Conservation (phyloP, 306 rosid species). For the Mimosa pudica region DNA sequence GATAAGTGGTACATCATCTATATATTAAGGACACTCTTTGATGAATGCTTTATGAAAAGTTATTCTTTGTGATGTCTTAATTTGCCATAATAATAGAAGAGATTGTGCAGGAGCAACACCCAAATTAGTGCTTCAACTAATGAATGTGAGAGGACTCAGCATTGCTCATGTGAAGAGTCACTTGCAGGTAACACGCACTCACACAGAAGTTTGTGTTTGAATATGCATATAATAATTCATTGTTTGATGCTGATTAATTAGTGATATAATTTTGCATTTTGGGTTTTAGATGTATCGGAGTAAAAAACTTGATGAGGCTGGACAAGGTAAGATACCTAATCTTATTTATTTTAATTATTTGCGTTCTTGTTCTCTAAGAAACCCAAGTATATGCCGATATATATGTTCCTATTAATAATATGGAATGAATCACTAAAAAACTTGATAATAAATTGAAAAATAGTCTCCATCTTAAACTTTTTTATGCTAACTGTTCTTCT, state of each 20-base stretch:
- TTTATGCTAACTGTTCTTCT: too few species aligned
- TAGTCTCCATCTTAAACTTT: too few species aligned
- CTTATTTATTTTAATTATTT: not conserved
- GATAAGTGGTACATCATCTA: not conserved
- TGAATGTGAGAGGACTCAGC: constrained; percentile 80
- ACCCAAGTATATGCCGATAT: not conserved
- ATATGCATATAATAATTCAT: not conserved
- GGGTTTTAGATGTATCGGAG: constrained; percentile 72
- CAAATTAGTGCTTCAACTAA: constrained; percentile 66
- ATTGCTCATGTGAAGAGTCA: constrained; percentile 82
- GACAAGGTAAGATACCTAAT: constrained; percentile 53
- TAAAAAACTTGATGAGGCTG: constrained; percentile 71
- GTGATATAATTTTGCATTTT: not conserved
- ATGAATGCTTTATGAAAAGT: not conserved
- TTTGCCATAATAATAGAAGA: not conserved
- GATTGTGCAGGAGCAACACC: constrained; percentile 71
- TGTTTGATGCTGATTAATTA: not conserved
- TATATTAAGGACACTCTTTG: not conserved
- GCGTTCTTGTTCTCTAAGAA: not conserved
- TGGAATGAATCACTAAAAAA: not conserved
- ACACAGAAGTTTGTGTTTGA: not conserved
- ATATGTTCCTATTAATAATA: not conserved
- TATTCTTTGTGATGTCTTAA: not conserved
- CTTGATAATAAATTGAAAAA: too few species aligned
- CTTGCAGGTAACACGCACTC: constrained; percentile 51